A percentile compares a stretch with the other conserved stretches of the same genome.
These are phyloP conservation scores for Linnemannia zychae DNA, from an alignment of 192 early-diverging fungal species.

Conservation along the genomic window DNA sequence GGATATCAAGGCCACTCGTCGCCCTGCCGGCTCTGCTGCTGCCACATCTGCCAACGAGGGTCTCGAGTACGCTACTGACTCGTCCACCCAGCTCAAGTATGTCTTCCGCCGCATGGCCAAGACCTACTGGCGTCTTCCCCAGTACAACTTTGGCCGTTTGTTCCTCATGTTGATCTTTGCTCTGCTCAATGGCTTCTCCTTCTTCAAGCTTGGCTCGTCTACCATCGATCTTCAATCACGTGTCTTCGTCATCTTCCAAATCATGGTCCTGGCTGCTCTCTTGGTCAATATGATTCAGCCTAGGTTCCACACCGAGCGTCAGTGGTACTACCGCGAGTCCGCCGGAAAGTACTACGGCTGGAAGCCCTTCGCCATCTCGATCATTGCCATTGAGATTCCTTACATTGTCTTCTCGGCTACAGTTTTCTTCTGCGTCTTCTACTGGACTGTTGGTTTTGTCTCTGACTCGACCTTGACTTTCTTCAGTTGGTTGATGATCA, in stretches of 20 bases:
- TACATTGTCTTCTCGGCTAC: slow-evolving; percentile 75
- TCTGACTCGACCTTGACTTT: slow-evolving; percentile 60
- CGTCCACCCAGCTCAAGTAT: slow-evolving; percentile 65
- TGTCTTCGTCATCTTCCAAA: slow-evolving; percentile 80
- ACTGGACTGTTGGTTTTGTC: slow-evolving; percentile 81
- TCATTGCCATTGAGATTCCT: slow-evolving; percentile 78
- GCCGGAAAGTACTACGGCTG: slow-evolving; percentile 78
- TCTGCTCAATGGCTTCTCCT: slow-evolving; percentile 80
- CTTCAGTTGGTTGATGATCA: slow-evolving; percentile 76
- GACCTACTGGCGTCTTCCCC: slow-evolving; percentile 81
- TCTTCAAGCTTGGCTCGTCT: slow-evolving; percentile 71
- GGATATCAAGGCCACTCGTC: slow-evolving; percentile 70
- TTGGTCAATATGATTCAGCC: slow-evolving; percentile 80
- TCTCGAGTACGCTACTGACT: slow-evolving; percentile 62
- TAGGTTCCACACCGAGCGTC: slow-evolving; percentile 75
- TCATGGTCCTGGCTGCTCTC: slow-evolving; percentile 74
- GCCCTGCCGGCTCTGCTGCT: neutral
- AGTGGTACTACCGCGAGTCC: slow-evolving; percentile 76
- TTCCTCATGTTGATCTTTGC: slow-evolving; percentile 71
- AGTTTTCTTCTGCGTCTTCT: slow-evolving; percentile 77
- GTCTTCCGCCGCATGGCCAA: slow-evolving; percentile 76
- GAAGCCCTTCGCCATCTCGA: slow-evolving; percentile 74
- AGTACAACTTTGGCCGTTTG: slow-evolving; percentile 81
- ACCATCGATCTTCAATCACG: slow-evolving; percentile 75
- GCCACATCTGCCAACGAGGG: slow-evolving; percentile 35